These are phyloP conservation scores for Cercophora sp. DNA, from an alignment of 495 filamentous ascomycete species.

Conservation along the genomic window DNA sequence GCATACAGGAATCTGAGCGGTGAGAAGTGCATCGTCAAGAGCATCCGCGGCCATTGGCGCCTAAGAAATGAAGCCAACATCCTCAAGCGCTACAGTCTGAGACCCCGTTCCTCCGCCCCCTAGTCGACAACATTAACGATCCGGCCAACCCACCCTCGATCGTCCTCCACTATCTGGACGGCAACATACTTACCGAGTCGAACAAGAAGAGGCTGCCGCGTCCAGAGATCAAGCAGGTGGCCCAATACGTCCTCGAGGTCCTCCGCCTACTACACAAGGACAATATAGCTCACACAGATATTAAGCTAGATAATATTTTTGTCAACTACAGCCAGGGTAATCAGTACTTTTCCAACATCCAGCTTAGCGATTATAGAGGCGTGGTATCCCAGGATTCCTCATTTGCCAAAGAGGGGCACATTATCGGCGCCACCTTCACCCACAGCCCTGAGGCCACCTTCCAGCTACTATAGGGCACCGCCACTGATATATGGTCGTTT, in stretches of 20 bases:
- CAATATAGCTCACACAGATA: slow-evolving; percentile 42
- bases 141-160: slow-evolving; percentile 38
- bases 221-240: slow-evolving; percentile 40
- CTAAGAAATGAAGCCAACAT: slow-evolving; percentile 42
- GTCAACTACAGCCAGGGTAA: slow-evolving; percentile 32
- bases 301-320: slow-evolving; percentile 41
- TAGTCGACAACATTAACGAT: slow-evolving; percentile 39
- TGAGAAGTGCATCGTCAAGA: slow-evolving; percentile 38
- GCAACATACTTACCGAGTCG: slow-evolving; percentile 32
- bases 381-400: slow-evolving; percentile 32
- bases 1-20: slow-evolving; percentile 24
- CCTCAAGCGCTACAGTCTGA: slow-evolving; percentile 36
- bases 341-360: slow-evolving; percentile 31
- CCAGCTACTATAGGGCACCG: slow-evolving; percentile 32
- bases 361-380: slow-evolving; percentile 38
- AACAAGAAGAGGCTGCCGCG: slow-evolving; percentile 31
- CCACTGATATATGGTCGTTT: slow-evolving; percentile 47
- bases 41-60: slow-evolving; percentile 30
- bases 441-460: slow-evolving; percentile 38
- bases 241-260: slow-evolving; percentile 35
- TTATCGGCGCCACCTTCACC: slow-evolving; percentile 35
- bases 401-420: slow-evolving; percentile 34
- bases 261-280: slow-evolving; percentile 37
- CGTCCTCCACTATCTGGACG: slow-evolving; percentile 41
- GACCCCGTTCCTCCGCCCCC: slow-evolving; percentile 30